Evolutionary conservation across 352 stramenopile genomes (phyloP).

Genomic region (Globisporangium cederbergense): DNA sequence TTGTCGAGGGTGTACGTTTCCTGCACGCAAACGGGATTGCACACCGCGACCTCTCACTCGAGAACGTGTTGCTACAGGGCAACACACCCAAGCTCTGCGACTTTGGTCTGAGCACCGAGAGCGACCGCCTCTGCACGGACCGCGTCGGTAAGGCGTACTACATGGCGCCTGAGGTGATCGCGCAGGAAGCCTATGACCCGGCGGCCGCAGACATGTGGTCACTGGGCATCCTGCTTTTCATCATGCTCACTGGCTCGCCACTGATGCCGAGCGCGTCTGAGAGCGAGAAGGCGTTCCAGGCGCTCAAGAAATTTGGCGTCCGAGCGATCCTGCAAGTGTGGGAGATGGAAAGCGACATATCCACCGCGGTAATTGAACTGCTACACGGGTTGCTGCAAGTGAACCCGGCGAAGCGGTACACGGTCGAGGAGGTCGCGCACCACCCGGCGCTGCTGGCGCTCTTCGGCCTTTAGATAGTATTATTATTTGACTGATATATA

Average conservation of each 20-base stretch:
- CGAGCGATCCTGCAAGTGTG: conserved; percentile 39
- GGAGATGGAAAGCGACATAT: conserved; percentile 36
- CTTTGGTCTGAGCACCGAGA: conserved; percentile 42
- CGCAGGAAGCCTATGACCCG: conserved; percentile 35
- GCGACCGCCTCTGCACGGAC: not conserved
- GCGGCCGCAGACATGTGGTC: conserved; percentile 60
- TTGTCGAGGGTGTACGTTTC: conserved; percentile 37
- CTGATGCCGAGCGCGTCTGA: conserved; percentile 30
- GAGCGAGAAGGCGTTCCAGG: conserved; percentile 28
- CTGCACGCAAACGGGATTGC: conserved; percentile 70
- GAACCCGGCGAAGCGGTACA: conserved; percentile 27
- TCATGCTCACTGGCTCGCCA: conserved; percentile 57
- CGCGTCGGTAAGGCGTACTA: conserved; percentile 38
- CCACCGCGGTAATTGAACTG: conserved; percentile 22
- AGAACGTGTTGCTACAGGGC: conserved; percentile 39
- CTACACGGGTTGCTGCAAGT: conserved; percentile 33
- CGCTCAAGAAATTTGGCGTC: conserved; percentile 32
- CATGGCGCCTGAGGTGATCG: conserved; percentile 55
- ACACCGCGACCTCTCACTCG: conserved; percentile 85
- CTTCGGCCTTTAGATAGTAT: not conserved
- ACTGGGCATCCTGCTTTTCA: conserved; percentile 64
- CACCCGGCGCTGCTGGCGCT: conserved; percentile 10
- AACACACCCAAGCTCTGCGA: conserved; percentile 50
- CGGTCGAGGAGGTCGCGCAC: conserved; percentile 26
- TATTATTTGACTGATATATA: not conserved